These are phyloP conservation scores for Aspergillus ochraceoroseus DNA, from an alignment of 2,329 filamentous ascomycete genomes.

Conservation along the genomic window DNA sequence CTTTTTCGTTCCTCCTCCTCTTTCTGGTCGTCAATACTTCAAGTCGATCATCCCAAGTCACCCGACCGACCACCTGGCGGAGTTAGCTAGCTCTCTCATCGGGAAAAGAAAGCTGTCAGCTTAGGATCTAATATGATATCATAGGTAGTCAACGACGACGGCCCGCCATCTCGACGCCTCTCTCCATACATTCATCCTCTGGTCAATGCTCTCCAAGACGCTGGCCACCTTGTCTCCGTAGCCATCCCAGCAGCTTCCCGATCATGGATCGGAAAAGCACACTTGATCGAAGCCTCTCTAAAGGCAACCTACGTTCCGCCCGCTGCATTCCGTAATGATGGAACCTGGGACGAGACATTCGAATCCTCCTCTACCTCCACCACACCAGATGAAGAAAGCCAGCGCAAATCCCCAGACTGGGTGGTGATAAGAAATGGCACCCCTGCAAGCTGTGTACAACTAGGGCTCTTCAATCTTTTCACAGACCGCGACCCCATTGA, in stretches of 20 bases:
- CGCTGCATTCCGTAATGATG: conserved; percentile 51
- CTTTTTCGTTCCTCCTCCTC: conserved; percentile 10
- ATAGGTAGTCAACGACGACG: conserved; percentile 63
- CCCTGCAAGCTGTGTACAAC: conserved; percentile 70
- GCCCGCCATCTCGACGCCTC: conserved; percentile 64
- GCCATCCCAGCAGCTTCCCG: conserved; percentile 81
- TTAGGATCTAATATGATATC: too few relatives aligned
- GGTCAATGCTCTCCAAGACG: conserved; percentile 60
- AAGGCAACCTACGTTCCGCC: conserved; percentile 73
- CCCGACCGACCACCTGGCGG: conserved; percentile 5
- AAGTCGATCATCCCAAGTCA: conserved; percentile 7
- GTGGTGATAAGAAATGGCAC: conserved; percentile 67
- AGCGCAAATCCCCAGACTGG: conserved; percentile 52
- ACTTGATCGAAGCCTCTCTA: conserved; percentile 80
- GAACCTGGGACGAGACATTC: conserved; percentile 45
- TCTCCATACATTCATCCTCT: conserved; percentile 72
- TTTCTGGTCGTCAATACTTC: too few relatives aligned
- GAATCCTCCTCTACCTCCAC: conserved; percentile 40
- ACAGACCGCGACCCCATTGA: conserved; percentile 62
- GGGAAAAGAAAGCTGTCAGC: conserved; percentile 5
- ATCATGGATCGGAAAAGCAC: conserved; percentile 94
- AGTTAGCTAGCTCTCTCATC: not conserved
- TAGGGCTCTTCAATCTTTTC: conserved; percentile 72
- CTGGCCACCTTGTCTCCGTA: conserved; percentile 78
- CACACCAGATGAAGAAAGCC: conserved; percentile 28